Evolutionary conservation across 2,329 filamentous ascomycete genomes (phyloP), one percentile per base, ranked within the genome.

Genomic region (Aquanectria penicillioides): DNA sequence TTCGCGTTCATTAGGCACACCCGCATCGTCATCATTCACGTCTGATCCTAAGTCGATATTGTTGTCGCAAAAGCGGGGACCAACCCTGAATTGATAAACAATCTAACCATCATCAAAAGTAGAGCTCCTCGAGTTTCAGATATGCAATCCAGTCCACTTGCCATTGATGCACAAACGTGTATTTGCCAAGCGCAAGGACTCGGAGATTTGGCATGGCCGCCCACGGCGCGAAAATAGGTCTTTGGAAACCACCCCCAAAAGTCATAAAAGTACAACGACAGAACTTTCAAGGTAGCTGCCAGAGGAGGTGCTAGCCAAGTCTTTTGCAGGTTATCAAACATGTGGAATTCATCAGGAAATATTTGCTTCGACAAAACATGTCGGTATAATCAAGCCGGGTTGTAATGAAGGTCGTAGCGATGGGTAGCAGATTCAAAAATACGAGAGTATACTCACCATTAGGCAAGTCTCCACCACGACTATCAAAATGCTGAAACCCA

Each of bases 101-200:
- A 80, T 78, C 1, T 74, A 70, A 49, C 80, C 83, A 50, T 79
- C 69, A 36, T 81, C 79, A 0, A 83, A 68, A n/a, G 11, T 78
- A 74, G 1, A 83, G 64, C 34, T 78, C 73, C 12, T 75, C 60
- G 0, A 83, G 69, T 0, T 65, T 71, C 4, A 83, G 70, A 0
- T 73, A 73, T 0, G 77, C 56, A 4, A 84, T 75, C 80, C 80
- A 83, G 9, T 78, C 76, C 0, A 82, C 64, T 50, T 83, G 80
- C 71, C 75, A 77, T 17, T 81, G 74, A 28, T 81, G 73, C 5
- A 73, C 72, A 43, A 84, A 81, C 3, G 74, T 71, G 17, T 75
- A 79, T 2, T 75, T 76, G 0, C 78, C 77, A 0, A 84, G 61
- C 0, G 73, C 68, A 0, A 83, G 71, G 0, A 74, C 70, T 26